Evolutionary conservation across 805 yeast species (phyloP).

Genomic region (Sporopachydermia quercuum): DNA sequence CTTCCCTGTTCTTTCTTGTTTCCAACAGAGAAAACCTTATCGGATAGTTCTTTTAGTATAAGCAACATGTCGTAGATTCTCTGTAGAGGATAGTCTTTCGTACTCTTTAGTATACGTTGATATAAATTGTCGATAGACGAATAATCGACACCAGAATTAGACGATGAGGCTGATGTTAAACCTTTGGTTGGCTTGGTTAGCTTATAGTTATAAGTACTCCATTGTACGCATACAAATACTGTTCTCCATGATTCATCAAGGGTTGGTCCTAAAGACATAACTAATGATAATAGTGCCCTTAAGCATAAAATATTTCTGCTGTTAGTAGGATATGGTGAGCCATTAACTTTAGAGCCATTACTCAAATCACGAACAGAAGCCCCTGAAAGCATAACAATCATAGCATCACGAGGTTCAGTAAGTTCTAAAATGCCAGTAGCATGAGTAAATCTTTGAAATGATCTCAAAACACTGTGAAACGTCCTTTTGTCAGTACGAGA

Average conservation of each 20-base stretch:
- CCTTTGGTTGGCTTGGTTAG: background rate
- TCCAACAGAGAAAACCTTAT: no score
- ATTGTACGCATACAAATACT: slow-evolving; percentile 50
- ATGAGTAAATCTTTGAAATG: slow-evolving; percentile 71
- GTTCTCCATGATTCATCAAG: slow-evolving; percentile 53
- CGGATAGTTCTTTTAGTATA: no score
- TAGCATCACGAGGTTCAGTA: slow-evolving; percentile 39
- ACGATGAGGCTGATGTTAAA: no score
- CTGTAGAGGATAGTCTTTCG: slow-evolving; percentile 35
- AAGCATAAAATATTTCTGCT: slow-evolving; percentile 47
- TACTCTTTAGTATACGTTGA: slow-evolving; percentile 28
- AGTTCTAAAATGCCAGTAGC: slow-evolving; percentile 65
- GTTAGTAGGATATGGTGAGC: slow-evolving; percentile 1
- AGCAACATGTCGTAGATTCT: slow-evolving; percentile 35
- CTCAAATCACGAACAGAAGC: slow-evolving; percentile 2
- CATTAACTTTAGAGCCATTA: slow-evolving; percentile 7
- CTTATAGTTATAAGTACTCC: slow-evolving; percentile 32
- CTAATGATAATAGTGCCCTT: slow-evolving; percentile 64
- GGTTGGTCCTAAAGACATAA: slow-evolving; percentile 68
- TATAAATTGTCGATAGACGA: background rate
- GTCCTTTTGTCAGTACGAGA: slow-evolving; percentile 56
- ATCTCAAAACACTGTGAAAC: slow-evolving; percentile 51
- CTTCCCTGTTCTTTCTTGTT: no score
- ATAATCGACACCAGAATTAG: no score
- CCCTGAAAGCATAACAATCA: slow-evolving; percentile 10